Percentiles rank a stretch among this genome's conserved stretches.
These are phyloP conservation scores for Rhazya stricta DNA, from an alignment of 257 asterid genomes.

Conservation along the genomic window DNA sequence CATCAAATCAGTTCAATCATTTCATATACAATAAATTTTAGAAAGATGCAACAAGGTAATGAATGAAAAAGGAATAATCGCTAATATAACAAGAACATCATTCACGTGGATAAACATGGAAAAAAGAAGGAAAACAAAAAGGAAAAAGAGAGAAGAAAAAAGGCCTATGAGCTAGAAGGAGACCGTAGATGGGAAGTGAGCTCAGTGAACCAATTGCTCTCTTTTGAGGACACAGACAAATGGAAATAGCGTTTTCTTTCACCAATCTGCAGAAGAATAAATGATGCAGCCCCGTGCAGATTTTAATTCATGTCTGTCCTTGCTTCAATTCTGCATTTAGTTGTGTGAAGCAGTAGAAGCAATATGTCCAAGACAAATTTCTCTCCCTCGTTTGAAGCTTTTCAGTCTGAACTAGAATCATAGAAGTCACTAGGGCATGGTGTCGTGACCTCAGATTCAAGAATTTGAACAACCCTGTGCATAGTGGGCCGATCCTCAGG, in stretches of 20 bases:
- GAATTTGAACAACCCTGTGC: conserved; percentile 83
- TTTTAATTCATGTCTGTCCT: conserved; percentile 19
- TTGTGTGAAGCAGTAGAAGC: conserved; percentile 31
- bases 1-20: conserved; percentile 17
- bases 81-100: conserved; percentile 1
- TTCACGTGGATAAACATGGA: conserved; percentile 12
- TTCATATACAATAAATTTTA: conserved; percentile 23
- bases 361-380: conserved; percentile 1
- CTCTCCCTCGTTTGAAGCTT: conserved; percentile 18
- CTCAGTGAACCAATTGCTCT: neutral
- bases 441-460: conserved; percentile 84
- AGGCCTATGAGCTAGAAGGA: neutral
- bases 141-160: conserved; percentile 1
- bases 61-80: neutral
- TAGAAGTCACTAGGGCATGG: conserved; percentile 94
- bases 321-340: conserved; percentile 29
- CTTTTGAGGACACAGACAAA: neutral
- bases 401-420: conserved; percentile 75
- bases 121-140: neutral
- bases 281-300: conserved; percentile 25
- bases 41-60: conserved; percentile 1
- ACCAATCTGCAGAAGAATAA: conserved; percentile 32
- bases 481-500: conserved; percentile 96
- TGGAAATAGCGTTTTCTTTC: conserved; percentile 14
- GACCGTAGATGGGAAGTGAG: neutral